Evolutionary conservation across 345 rosid genomes (phyloP), one percentile per base, ranked within the genome.

Genomic region (Xanthoceras sorbifolium): DNA sequence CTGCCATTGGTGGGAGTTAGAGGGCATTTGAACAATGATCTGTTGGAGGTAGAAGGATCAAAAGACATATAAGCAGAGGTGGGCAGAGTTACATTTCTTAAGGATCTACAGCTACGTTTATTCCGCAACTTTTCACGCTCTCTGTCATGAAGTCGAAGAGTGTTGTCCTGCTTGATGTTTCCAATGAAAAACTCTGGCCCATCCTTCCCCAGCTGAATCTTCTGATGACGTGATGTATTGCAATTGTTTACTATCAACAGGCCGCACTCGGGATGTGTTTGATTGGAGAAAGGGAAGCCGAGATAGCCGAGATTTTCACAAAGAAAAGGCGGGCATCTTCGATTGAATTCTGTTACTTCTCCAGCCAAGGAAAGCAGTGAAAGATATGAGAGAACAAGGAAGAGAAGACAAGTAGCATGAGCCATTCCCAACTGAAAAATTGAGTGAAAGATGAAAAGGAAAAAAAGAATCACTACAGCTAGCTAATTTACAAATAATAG

Each of bases 11-110:
- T n/a, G n/a, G n/a, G n/a, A n/a, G n/a, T n/a, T n/a, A n/a, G 1
- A 46, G 77, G 48, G 70, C 91, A 89, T 65, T 60, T 82, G 78
- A 72, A 79, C 69, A 85, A 64, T n/a, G n/a, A n/a, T n/a, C n/a
- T n/a, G n/a, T n/a, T n/a, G n/a, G n/a, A n/a, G n/a, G n/a, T n/a
- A n/a, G n/a, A n/a, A n/a, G n/a, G n/a, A 1, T 32, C 5, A 5
- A 79, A 79, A 34, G 68, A 52, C 31, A 87, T 38, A 70, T 40
- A 81, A 8, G 87, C 80, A n/a, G 78, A 68, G 15, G 4, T 1
- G 23, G 89, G 83, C 54, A 84, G 72, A 38, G 85, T 66, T 11
- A 82, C 54, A 68, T 50, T 71, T 17, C 74, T 63, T 26, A 85
- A 79, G 73, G 73, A 80, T 9, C 25, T 31, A 64, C 88, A 84